A percentile compares a stretch with the other conserved stretches of the same genome.
phyloP scores from a whole-genome alignment of 2,329 filamentous ascomycete species.

The Daldinia eschscholtzii region DNA sequence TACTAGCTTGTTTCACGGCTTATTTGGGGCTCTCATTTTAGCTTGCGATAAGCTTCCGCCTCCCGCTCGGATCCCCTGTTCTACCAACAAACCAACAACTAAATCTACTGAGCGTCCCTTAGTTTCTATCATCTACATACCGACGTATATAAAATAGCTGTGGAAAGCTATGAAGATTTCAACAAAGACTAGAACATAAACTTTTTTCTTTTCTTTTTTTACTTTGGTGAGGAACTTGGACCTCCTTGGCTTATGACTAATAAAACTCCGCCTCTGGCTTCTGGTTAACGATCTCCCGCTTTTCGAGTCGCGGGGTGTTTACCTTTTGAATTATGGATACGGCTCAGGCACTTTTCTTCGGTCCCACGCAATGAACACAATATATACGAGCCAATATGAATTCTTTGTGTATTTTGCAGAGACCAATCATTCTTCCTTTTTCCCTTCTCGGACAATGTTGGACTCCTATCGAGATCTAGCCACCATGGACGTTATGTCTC shows the following conservation, averaged over 20 bases:
- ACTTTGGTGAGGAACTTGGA: background rate
- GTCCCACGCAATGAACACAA: slow-evolving; percentile 34
- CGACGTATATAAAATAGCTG: background rate
- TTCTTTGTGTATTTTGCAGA: slow-evolving; percentile 22
- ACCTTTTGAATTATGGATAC: slow-evolving; percentile 22
- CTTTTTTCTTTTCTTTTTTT: background rate
- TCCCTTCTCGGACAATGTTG: slow-evolving; percentile 8
- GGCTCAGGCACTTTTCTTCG: slow-evolving; percentile 11
- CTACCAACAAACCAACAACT: background rate
- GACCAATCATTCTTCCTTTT: slow-evolving; percentile 21
- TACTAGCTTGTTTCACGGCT: background rate
- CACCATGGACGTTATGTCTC: slow-evolving; percentile 42
- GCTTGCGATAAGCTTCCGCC: slow-evolving; percentile 1
- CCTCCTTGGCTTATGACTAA: slow-evolving; percentile 23
- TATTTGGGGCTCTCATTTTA: background rate
- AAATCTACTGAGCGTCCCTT: background rate
- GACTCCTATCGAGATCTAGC: slow-evolving; percentile 8
- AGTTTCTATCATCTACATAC: background rate
- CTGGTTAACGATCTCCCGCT: slow-evolving; percentile 19
- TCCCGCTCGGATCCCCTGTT: background rate
- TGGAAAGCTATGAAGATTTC: background rate
- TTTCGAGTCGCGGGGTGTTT: slow-evolving; percentile 18
- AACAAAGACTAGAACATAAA: background rate
- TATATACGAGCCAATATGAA: slow-evolving; percentile 34
- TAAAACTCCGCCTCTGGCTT: slow-evolving; percentile 2